A percentile compares a stretch with the other conserved stretches of the same genome.
These are phyloP conservation scores for California macrophylla DNA, from an alignment of 441 rosid species.

Conservation along the genomic window DNA sequence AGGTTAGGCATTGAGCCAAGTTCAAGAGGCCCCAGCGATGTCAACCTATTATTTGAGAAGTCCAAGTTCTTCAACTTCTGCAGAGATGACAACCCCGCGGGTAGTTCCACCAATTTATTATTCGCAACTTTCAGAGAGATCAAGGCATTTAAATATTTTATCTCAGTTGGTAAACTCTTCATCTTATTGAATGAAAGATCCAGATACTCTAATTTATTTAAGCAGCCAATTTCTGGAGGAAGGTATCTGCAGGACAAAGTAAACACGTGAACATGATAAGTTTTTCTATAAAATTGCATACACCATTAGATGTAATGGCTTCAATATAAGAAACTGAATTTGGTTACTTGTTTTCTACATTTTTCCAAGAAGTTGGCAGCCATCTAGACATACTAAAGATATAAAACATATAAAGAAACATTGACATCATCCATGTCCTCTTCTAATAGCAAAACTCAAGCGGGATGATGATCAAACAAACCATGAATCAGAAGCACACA, in stretches of 20 bases:
- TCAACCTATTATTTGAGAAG: slow-evolving; percentile 71
- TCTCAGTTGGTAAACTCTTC: slow-evolving; percentile 69
- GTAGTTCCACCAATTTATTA: slow-evolving; percentile 69
- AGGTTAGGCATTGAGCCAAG: slow-evolving; percentile 59
- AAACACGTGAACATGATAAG: slow-evolving; percentile 13
- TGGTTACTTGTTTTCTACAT: not conserved
- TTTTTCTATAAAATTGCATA: not conserved
- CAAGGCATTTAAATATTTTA: slow-evolving; percentile 53
- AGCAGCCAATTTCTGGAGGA: slow-evolving; percentile 92
- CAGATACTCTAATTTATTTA: slow-evolving; percentile 58
- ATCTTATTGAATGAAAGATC: slow-evolving; percentile 91
- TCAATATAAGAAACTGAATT: not conserved
- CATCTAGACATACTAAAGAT: not conserved
- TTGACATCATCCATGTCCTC: not conserved
- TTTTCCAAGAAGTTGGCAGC: not conserved
- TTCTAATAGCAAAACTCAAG: too few species aligned
- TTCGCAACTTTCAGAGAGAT: slow-evolving; percentile 64
- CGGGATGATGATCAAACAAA: not conserved
- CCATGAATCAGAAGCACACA: not conserved
- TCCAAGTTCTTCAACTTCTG: slow-evolving; percentile 72
- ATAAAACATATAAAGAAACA: not conserved
- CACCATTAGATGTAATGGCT: not conserved
- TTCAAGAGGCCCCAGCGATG: slow-evolving; percentile 59
- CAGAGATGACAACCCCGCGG: slow-evolving; percentile 45
- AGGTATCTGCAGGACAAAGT: slow-evolving; percentile 51